These are phyloP conservation scores for Zygnema cylindricum DNA, from an alignment of 139 green algal species.

Conservation along the genomic window DNA sequence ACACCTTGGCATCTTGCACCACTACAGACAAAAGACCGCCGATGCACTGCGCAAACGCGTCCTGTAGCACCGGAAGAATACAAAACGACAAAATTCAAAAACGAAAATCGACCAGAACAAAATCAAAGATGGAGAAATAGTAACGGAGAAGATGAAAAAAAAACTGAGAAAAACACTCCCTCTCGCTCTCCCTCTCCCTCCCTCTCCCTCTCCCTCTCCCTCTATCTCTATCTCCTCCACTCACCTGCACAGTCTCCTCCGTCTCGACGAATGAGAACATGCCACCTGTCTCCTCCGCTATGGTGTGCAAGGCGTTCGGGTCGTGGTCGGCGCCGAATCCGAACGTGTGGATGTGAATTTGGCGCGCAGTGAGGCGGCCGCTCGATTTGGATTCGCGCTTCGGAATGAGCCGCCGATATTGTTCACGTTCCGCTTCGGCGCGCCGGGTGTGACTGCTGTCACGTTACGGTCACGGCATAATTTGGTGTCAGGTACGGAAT, in stretches of 20 bases:
- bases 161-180: background rate
- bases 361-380: no score
- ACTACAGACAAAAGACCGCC: slow-evolving; percentile 43
- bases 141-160: background rate
- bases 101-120: background rate
- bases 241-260: slow-evolving; percentile 18
- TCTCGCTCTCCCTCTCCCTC: background rate
- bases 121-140: background rate
- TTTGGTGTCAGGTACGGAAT: no score
- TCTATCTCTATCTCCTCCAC: no score
- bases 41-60: slow-evolving; percentile 47
- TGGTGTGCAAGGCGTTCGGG: slow-evolving; percentile 2
- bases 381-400: no score
- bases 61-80: no score
- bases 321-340: slow-evolving; percentile 51
- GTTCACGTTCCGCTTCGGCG: no score
- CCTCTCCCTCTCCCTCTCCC: background rate
- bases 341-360: slow-evolving; percentile 44
- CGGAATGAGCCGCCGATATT: no score
- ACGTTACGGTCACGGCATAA: no score
- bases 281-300: slow-evolving; percentile 25
- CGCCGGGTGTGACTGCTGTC: no score
- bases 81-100: background rate
- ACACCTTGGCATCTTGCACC: slow-evolving; percentile 42
- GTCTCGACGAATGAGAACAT: slow-evolving; percentile 41